These are phyloP conservation scores for Cercophora sp. DNA, from an alignment of 495 filamentous ascomycete genomes.

Conservation along the genomic window DNA sequence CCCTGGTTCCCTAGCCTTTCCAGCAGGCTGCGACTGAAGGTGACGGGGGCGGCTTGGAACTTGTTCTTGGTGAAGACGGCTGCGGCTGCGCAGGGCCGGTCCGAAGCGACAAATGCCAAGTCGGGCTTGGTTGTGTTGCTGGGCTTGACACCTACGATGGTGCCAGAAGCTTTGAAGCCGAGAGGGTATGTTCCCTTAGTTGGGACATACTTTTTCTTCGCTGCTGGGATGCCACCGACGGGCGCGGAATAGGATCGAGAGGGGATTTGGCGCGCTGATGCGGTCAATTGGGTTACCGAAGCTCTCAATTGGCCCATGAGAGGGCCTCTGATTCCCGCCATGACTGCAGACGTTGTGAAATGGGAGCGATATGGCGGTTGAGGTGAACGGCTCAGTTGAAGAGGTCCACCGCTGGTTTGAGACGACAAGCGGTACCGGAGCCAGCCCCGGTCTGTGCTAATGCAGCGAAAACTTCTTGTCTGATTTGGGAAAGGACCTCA, in stretches of 20 bases:
- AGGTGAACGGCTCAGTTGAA: neutral
- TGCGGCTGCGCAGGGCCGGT: conserved; percentile 83
- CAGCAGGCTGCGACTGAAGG: conserved; percentile 71
- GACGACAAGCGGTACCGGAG: conserved; percentile 21
- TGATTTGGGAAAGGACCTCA: too few species aligned
- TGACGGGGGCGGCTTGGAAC: conserved; percentile 94
- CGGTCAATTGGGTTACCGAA: conserved; percentile 24
- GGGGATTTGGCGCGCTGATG: conserved; percentile 2
- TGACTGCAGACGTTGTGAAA: too few species aligned
- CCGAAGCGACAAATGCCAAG: conserved; percentile 81
- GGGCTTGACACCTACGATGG: conserved; percentile 90
- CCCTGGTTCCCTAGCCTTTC: conserved; percentile 61
- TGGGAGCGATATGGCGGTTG: too few species aligned
- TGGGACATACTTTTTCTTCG: conserved; percentile 86
- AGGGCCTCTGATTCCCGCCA: conserved; percentile 21
- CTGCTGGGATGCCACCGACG: conserved; percentile 57
- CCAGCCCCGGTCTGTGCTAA: too few species aligned
- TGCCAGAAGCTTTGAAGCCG: conserved; percentile 83
- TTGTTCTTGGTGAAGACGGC: conserved; percentile 98
- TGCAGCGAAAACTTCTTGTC: too few species aligned
- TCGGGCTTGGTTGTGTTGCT: conserved; percentile 85
- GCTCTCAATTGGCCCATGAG: conserved; percentile 26
- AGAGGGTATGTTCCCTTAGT: conserved; percentile 79
- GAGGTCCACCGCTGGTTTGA: conserved; percentile 9
- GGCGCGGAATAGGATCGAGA: conserved; percentile 56